Evolutionary conservation across 1,284 basidiomycete genomes (phyloP).

Genomic region (Tylopilus sp.): DNA sequence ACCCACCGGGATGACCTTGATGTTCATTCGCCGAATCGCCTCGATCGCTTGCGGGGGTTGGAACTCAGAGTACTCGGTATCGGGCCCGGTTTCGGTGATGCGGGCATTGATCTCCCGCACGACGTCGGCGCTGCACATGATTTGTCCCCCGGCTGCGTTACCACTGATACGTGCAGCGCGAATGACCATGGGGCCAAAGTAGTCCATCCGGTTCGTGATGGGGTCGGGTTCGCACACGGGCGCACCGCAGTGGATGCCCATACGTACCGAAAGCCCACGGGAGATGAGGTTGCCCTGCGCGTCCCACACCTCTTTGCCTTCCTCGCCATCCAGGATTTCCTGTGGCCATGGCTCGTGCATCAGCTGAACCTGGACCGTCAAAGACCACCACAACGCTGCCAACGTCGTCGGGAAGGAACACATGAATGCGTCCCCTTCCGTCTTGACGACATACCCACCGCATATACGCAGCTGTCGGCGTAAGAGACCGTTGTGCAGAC

Average conservation of each 20-base stretch:
- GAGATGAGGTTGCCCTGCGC: slow-evolving; percentile 71
- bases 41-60: slow-evolving; percentile 64
- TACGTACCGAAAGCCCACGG: slow-evolving; percentile 90
- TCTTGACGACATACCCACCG: slow-evolving; percentile 99
- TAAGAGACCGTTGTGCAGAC: slow-evolving; percentile 86
- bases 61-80: slow-evolving; percentile 56
- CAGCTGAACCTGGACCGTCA: slow-evolving; percentile 86
- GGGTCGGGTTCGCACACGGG: slow-evolving; percentile 94
- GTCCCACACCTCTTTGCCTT: slow-evolving; percentile 84
- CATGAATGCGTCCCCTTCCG: slow-evolving; percentile 99
- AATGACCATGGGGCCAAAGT: slow-evolving; percentile 93
- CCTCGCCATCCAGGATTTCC: slow-evolving; percentile 91
- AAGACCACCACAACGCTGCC: slow-evolving; percentile 88
- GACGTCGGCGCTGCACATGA: slow-evolving; percentile 91
- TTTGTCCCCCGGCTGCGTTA: slow-evolving; percentile 89
- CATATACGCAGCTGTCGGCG: slow-evolving; percentile 87
- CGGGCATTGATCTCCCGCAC: slow-evolving; percentile 77
- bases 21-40: slow-evolving; percentile 72
- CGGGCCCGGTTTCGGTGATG: slow-evolving; percentile 53
- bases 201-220: slow-evolving; percentile 96
- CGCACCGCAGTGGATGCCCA: slow-evolving; percentile 95
- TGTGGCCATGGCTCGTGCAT: slow-evolving; percentile 90
- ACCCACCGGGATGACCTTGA: slow-evolving; percentile 77
- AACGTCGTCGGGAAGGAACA: slow-evolving; percentile 92
- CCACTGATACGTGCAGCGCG: slow-evolving; percentile 86